Base-by-base conservation (phyloP, 1,284 basidiomycete species). In the Ganoderma resinaceum region DNA sequence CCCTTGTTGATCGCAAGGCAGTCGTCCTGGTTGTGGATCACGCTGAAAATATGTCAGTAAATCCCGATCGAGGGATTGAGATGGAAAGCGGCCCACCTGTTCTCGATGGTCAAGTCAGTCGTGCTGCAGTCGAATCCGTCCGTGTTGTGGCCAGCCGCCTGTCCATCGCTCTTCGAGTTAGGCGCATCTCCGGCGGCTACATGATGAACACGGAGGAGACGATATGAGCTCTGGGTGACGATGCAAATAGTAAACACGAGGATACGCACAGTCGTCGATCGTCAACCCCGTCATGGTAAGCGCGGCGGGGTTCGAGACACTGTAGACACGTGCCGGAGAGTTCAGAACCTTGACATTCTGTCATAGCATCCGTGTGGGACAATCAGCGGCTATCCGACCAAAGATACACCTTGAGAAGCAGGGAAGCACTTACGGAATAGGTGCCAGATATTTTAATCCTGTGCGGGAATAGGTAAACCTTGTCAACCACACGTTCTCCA, bases 1-100 rank as follows among this genome's bases (percentile, higher is more conserved):
- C 89, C 89, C 55, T 77, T 78, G 76, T 88, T 89, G 75, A 91
- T 87, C 11, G 89, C 87, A 42, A 91, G 76, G 70, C 89, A 91
- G 73, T 91, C 89, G 68, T 91, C 89, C 81, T 90, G 78, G 68
- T 79, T 79, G 68, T 71, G 72, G 58, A 77, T 72, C 20, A 72
- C 64, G 40, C 70, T 68, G 33, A n/a, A 29, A 1, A 2, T 18
- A 33, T 20, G n/a, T 12, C 7, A 59, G 18, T 29, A 9, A 16
- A 14, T 18, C 7, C 20, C 12, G 12, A 5, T 23, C 29, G 8
- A 16, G 23, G 1, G 7, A 16, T 2, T 14, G 14, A 11, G n/a
- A 40, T 23, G 6, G 11, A 29, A 38, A 40, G 12, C 2, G 8
- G 23, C 66, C 14, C 31, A 72, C 76, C 78, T 75, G 70, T 85